Evolutionary conservation across 192 early-diverging fungal genomes (phyloP), one percentile per base, ranked within the genome.

Genomic region (Backusella tarrabulga): DNA sequence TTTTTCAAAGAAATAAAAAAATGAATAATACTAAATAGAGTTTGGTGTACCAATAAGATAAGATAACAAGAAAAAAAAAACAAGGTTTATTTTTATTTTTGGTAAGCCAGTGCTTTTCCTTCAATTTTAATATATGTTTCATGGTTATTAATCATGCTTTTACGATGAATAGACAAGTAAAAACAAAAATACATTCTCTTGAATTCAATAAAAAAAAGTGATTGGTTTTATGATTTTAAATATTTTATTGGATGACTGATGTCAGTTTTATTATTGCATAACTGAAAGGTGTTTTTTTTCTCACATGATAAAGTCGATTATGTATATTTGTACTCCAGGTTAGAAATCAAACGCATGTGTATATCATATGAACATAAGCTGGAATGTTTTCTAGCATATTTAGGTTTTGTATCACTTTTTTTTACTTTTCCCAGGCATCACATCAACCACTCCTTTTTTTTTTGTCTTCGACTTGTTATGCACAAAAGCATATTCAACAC

Each of bases 351-450:
- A 29, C 56, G 4, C 56, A 29, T 63, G 56, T 63, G 56, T 23
- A 4, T 26, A 63, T 63, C 56, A 63, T 63, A 63, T 63, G 56
- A 63, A 63, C 56, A 63, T 63, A 29, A 63, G 9, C 26, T 63
- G 56, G 56, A 63, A 63, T 63, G 56, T 63, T 63, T 63, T 23
- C 56, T 63, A 3, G n/a, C 56, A 63, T 63, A 63, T 63, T 63
- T 63, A 60, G 23, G 56, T 60, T 54, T 60, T 3, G 23, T 60
- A 29, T 60, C 56, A 60, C 56, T 60, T 60, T 60, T 60, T 60
- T 60, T 60, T 29, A 26, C 15, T 17, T 26, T 60, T 60, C 56
- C 23, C 56, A 60, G 56, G 56, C 56, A 23, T 60, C 56, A 60
- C 56, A 23, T 60, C 56, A 60, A 60, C 23, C 21, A 9, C 11